Base-by-base conservation (phyloP, 1,284 basidiomycete genomes). In the Ganoderma meredithae region DNA sequence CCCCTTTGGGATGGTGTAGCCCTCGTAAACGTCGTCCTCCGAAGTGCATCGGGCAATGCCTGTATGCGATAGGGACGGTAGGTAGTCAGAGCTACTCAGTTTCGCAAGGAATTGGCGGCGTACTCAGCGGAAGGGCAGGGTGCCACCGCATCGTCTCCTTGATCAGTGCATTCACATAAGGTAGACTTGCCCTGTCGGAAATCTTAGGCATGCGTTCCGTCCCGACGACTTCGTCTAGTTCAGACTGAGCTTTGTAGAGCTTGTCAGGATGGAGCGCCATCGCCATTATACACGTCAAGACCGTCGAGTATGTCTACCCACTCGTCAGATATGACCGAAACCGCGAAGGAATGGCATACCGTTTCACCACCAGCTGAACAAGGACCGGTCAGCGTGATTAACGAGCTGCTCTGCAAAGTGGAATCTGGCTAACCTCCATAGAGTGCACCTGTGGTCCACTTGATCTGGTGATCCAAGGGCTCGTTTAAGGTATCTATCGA, bases 81-180 rank as follows among this genome's bases (percentile, higher is more conserved):
- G 31, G 3, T 22, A 25, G 22, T 49, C 22, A 49, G 47, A 10
- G 4, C 22, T 22, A 5, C 22, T 49, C 47, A 12, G 56, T 4
- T 63, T 19, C 19, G 49, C 36, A 40, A 67, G n/a, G 27, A 13
- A 5, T 19, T 1, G 31, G n/a, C 10, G n/a, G 13, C 60, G 9
- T 49, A 62, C 60, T 62, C 15, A 62, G 31, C 13, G 60, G 60
- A 13, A 62, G 27, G 10, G 60, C 60, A 1, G 60, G 60, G 44
- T 41, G 43, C 74, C 60, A 66, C 27, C 33, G 41, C n/a, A 49
- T 62, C 33, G 60, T 49, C 43, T 82, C 81, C 58, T 77, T 76
- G n/a, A 80, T 69, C 12, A 78, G 60, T 0, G 78, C 78, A 19
- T 75, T 70, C 3, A 81, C 60, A 66, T 80, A 81, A 0, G 79